These are phyloP conservation scores for Pseudocercospora cruenta DNA, from an alignment of 2,329 filamentous ascomycete species.

Conservation along the genomic window DNA sequence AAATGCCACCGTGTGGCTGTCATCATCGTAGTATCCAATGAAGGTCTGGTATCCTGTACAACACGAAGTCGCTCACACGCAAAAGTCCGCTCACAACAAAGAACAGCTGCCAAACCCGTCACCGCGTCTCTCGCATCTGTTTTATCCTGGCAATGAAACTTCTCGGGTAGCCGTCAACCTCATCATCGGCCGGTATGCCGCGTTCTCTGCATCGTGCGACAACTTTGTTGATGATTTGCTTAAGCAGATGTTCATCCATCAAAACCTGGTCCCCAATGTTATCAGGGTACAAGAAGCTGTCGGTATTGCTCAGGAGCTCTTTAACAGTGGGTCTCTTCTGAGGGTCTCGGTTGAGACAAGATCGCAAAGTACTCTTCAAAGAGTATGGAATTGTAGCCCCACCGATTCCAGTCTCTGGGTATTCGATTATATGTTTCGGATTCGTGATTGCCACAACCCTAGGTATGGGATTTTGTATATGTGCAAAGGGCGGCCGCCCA, in stretches of 20 bases:
- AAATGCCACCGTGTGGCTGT: neutral
- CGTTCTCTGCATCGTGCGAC: constrained; percentile 62
- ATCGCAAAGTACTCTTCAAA: constrained; percentile 59
- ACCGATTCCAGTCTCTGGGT: constrained; percentile 70
- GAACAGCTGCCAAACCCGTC: constrained; percentile 15
- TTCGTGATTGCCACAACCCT: constrained; percentile 87
- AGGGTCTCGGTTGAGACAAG: constrained; percentile 63
- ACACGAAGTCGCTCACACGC: constrained; percentile 5
- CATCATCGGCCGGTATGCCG: constrained; percentile 60
- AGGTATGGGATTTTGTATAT: constrained; percentile 84
- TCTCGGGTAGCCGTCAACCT: constrained; percentile 52
- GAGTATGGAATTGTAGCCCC: constrained; percentile 59
- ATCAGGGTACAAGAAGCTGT: constrained; percentile 64
- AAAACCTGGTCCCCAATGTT: constrained; percentile 50
- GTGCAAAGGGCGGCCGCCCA: constrained; percentile 90
- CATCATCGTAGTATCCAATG: constrained; percentile 3
- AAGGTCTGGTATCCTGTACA: constrained; percentile 11
- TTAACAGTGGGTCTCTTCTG: constrained; percentile 59
- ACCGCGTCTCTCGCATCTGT: constrained; percentile 43
- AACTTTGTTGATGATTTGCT: constrained; percentile 62
- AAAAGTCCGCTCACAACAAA: constrained; percentile 7
- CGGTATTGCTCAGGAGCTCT: constrained; percentile 58
- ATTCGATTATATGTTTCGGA: constrained; percentile 73
- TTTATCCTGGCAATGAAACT: constrained; percentile 54
- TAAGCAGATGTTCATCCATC: constrained; percentile 62